phyloP scores from a whole-genome alignment of 2,329 filamentous ascomycete genomes.

The Aureobasidium melanogenum region DNA sequence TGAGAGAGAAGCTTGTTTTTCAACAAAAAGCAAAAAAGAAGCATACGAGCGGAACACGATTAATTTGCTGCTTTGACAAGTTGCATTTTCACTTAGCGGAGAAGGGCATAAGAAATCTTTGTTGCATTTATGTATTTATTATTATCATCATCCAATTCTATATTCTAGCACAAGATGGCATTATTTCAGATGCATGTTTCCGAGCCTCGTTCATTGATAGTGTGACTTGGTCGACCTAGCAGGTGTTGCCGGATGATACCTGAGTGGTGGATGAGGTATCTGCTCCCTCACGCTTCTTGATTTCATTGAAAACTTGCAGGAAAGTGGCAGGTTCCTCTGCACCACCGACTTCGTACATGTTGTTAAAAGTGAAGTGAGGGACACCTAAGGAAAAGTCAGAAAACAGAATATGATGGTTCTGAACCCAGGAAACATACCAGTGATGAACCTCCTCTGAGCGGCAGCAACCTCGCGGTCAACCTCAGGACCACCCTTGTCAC shows the following conservation, averaged over 20 bases:
- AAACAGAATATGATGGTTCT: not conserved
- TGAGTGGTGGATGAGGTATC: not conserved
- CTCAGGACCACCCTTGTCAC: conserved; percentile 35
- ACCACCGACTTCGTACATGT: conserved; percentile 53
- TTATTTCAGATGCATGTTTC: not conserved
- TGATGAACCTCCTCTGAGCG: conserved; percentile 43
- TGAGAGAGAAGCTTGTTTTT: not conserved
- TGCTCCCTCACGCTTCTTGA: conserved; percentile 38
- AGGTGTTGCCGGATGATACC: conserved; percentile 6
- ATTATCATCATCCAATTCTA: not conserved
- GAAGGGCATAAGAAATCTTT: not conserved
- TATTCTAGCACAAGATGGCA: not conserved
- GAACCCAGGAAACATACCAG: conserved; percentile 12
- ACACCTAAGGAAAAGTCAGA: conserved; percentile 42
- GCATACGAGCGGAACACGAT: not conserved
- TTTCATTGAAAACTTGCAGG: conserved; percentile 53
- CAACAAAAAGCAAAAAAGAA: not conserved
- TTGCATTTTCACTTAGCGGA: not conserved
- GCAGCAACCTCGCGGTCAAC: conserved; percentile 39
- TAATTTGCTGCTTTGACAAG: not conserved
- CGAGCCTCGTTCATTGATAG: not conserved
- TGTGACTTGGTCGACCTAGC: not conserved
- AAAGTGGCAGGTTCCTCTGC: conserved; percentile 64
- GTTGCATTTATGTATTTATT: conserved; percentile 8
- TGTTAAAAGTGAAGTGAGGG: conserved; percentile 67